Conservation (phyloP, 345 rosid genomes). For the Salix caprea region DNA sequence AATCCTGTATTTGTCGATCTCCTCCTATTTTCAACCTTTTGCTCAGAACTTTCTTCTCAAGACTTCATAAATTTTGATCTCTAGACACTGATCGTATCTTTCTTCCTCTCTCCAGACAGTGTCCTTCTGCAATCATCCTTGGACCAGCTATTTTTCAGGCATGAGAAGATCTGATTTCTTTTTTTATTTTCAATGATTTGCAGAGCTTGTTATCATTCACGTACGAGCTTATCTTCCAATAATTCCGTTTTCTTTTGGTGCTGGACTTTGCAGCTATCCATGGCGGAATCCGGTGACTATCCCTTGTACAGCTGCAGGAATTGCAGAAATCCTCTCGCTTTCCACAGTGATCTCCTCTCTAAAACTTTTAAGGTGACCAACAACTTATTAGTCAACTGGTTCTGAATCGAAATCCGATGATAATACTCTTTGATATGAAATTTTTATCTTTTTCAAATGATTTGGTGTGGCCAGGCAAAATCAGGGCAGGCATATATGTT, state of each 20-base stretch:
- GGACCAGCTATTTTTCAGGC: not conserved
- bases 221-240: not conserved
- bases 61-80: not conserved
- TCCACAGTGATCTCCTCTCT: conserved; percentile 24
- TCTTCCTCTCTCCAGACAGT: not conserved
- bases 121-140: not conserved
- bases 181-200: too few relatives aligned
- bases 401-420: not conserved
- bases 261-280: not conserved
- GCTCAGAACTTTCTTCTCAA: not conserved
- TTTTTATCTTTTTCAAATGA: too few relatives aligned
- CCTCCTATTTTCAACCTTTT: not conserved
- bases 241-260: not conserved
- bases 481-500: conserved; percentile 43
- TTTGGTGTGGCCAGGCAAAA: conserved; percentile 19
- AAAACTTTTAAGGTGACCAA: conserved; percentile 17
- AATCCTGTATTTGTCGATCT: not conserved
- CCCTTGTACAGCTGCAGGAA: conserved; percentile 30
- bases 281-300: not conserved
- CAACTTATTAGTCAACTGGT: not conserved
- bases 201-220: not conserved
- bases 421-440: too few relatives aligned
- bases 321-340: conserved; percentile 35
- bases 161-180: not conserved
- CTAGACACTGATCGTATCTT: not conserved